Evolutionary conservation across 371 early-diverging fungal genomes (phyloP), one percentile per base, ranked within the genome.

Genomic region (Mucor circinelloides): DNA sequence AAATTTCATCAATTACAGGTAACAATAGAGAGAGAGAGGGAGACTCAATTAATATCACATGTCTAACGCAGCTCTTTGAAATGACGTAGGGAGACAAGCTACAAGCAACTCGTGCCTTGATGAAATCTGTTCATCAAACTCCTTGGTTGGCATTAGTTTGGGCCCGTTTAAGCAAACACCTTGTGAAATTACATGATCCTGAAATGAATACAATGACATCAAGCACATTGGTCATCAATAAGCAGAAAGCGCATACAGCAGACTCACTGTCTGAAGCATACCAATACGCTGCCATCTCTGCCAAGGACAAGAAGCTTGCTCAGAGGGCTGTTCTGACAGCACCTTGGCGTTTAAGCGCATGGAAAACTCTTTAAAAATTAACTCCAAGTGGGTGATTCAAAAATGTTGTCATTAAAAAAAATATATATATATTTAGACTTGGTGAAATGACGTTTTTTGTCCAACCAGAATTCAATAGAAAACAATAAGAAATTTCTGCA

Each of bases 301-400:
- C 69, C 12, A 28, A 64, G 17, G 56, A 67, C 40, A 68, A 71
- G n/a, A 72, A 68, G 58, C 38, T 52, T 38, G 86, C 89, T 3
- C 87, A 88, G 55, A 71, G 82, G 5, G 81, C 86, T 6, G 75
- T 84, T 8, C 68, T 83, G 71, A 71, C 79, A 2, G 87, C 87
- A 0, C 89, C 89, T 58, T 86, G 86, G 87, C 73, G 81, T 23
- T 31, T 67, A 21, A 66, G 70, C 27, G 81, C 85, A 30, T 87
- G 89, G 87, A 60, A 75, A 60, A 63, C 66, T 10, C 58, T 78
- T 8, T 54, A 50, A 40, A 36, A 36, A 31, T 38, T 34, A 34
- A 54, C 10, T 50, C 12, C 15, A n/a, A 10, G 28, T 48, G n/a
- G n/a, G 30, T 60, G 17, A 46, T 46, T 34, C 3, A 31, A 27